Base-by-base conservation (phyloP, 208 protist genomes). In the Trypanosoma theileri region DNA sequence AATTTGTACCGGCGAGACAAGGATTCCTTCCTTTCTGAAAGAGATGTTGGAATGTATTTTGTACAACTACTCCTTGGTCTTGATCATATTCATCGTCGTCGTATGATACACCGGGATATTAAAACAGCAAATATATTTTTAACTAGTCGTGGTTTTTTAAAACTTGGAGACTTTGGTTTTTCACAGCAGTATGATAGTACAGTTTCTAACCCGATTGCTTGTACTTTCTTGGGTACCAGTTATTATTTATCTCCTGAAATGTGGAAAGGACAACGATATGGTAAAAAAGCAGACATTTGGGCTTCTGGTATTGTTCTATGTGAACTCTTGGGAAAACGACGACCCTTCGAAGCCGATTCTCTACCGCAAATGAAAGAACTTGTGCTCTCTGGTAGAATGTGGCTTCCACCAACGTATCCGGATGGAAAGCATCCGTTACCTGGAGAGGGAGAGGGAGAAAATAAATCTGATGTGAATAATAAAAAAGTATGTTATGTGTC, bases 81-180 rank as follows among this genome's bases (percentile, higher is more conserved):
- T 31, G 77, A 97, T 50, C 84, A 97, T 74, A 82, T 94, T 67
- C 91, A 96, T 76, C 76, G 69, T 14, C 79, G 83, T n/a, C 77
- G 91, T 19, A 97, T 98, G 85, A 92, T 98, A 58, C 94, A 98
- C 72, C 85, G 94, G 14, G 92, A 98, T 57, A 77, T 97, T 28
- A 96, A 98, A 67, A 90, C 84, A 45, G 90, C 90, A 10, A 97
- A 97, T 59, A 66, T 97, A 17, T 89, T 97, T 59, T 68, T 97
- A 40, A 95, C 87, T 50, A 83, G 90, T 3, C 65, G 61, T 28
- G 91, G 91, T 8, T 83, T 96, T 56, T 56, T 98, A 11, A 98
- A 98, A 65, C 72, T 98, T 3, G 94, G 94, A 48, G 94, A 98
- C 80, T 98, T 98, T 75, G 94, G 94, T 11, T 96, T 97, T 63